Conservation (phyloP, 2,329 filamentous ascomycete genomes). For the Trichoderma endophyticum region DNA sequence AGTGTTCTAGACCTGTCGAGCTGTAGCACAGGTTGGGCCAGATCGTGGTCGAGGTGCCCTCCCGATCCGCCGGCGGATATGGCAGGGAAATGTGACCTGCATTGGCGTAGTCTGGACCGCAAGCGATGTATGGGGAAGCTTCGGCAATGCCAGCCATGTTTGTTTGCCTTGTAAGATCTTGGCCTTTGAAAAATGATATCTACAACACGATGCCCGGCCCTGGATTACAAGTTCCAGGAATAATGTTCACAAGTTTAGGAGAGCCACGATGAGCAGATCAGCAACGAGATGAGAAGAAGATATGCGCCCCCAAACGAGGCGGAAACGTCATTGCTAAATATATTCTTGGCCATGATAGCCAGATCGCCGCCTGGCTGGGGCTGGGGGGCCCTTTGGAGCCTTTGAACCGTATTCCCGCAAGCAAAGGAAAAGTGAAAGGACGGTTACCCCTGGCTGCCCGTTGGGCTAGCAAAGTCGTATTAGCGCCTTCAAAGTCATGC, state of each 20-base stretch:
- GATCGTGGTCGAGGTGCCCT: conserved; percentile 5
- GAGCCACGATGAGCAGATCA: background rate
- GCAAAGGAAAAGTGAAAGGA: background rate
- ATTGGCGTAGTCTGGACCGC: conserved; percentile 9
- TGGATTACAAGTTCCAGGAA: background rate
- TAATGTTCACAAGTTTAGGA: background rate
- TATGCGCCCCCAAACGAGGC: background rate
- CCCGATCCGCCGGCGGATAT: conserved; percentile 4
- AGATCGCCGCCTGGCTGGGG: background rate
- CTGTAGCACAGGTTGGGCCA: background rate
- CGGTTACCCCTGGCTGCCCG: conserved; percentile 13
- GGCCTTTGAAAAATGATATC: background rate
- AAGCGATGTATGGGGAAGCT: background rate
- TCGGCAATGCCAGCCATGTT: conserved; percentile 4
- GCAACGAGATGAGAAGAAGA: no score
- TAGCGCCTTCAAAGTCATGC: background rate
- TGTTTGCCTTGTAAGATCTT: background rate
- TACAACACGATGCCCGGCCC: background rate
- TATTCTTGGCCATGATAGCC: background rate
- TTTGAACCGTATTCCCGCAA: background rate
- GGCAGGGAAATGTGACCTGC: background rate
- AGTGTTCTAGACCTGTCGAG: background rate
- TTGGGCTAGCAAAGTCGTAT: conserved; percentile 7
- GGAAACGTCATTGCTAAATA: conserved; percentile 17
- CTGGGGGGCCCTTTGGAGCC: background rate